Evolutionary conservation across 148 eudicot genomes (phyloP), one percentile per base, ranked within the genome.

Genomic region (Nyssa sinensis): DNA sequence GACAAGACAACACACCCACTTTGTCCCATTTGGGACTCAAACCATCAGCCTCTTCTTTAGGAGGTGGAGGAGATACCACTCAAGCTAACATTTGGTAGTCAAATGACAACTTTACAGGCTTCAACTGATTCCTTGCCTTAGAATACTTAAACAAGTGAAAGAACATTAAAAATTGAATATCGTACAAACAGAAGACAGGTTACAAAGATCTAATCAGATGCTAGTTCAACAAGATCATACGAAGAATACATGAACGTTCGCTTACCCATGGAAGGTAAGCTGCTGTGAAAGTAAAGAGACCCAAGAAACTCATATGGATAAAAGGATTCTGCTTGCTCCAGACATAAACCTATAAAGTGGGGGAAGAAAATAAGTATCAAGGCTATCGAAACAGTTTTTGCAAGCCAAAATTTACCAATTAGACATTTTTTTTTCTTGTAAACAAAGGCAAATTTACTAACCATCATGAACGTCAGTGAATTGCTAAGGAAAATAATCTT

Each of bases 301-400:
- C 98, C 89, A 94, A 83, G 85, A 94, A 94, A 76, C 98, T 94
- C 98, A 94, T 92, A 78, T 89, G 98, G 74, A 94, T 92, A 74
- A 64, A 92, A 35, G 98, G 98, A 83, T 94, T 94, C 85, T 92
- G 98, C 87, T 94, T 94, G 87, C 98, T 94, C 98, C 98, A 94
- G 33, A 94, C 98, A 79, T 94, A 94, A 29, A 94, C 98, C 98
- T 94, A 82, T 14, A 75, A 61, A 64, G 31, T 21, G 44, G 17
- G 51, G 51, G 3, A 44, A 44, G 16, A 12, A 44, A 44, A 44
- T 6, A 44, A 44, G 51, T 14, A 11, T 11, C 2, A 44, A 44
- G 16, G 19, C 51, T 44, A 1, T 44, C 3, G 51, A 44, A 44
- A 44, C 51, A 44, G 51, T 3, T 12, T n/a, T 7, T 19, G 6